Evolutionary conservation across 2,329 filamentous ascomycete genomes (phyloP).

Genomic region (Tricladium varicosporioides): DNA sequence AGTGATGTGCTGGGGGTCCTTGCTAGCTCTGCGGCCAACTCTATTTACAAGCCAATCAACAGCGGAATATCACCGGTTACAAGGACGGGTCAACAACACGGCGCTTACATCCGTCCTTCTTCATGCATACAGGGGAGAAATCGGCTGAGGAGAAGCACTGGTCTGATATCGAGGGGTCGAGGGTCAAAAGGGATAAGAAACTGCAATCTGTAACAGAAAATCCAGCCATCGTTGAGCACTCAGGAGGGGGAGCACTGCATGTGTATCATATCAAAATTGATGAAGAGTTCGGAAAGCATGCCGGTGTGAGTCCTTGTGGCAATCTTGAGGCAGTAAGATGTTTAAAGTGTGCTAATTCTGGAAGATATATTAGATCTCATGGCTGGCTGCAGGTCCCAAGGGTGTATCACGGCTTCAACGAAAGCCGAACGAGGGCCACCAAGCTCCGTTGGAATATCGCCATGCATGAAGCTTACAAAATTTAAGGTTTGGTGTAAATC

Average conservation of each 20-base stretch:
- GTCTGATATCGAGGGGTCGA: too few relatives aligned
- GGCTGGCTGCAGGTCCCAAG: slow-evolving; percentile 7
- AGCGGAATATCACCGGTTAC: neutral
- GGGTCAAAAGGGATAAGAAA: neutral
- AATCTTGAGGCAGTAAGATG: slow-evolving; percentile 7
- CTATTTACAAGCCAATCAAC: slow-evolving; percentile 3
- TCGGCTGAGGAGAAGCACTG: neutral
- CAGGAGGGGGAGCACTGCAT: neutral
- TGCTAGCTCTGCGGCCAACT: neutral
- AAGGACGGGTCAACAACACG: neutral
- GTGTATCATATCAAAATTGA: neutral
- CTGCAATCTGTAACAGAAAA: neutral
- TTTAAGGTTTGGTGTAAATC: slow-evolving; percentile 6
- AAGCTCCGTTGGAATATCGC: slow-evolving; percentile 1
- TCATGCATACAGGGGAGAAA: neutral
- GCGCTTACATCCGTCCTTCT: slow-evolving; percentile 5
- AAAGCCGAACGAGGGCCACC: neutral
- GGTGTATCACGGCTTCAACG: slow-evolving; percentile 7
- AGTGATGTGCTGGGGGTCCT: slow-evolving; percentile 16
- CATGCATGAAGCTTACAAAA: slow-evolving; percentile 9
- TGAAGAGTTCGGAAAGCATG: neutral
- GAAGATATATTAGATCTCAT: slow-evolving; percentile 4
- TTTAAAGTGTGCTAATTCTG: slow-evolving; percentile 7
- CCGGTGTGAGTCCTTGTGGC: neutral
- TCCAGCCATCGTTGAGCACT: neutral